Base-by-base conservation (phyloP, 2,329 filamentous ascomycete species). In the Fusarium humuli region DNA sequence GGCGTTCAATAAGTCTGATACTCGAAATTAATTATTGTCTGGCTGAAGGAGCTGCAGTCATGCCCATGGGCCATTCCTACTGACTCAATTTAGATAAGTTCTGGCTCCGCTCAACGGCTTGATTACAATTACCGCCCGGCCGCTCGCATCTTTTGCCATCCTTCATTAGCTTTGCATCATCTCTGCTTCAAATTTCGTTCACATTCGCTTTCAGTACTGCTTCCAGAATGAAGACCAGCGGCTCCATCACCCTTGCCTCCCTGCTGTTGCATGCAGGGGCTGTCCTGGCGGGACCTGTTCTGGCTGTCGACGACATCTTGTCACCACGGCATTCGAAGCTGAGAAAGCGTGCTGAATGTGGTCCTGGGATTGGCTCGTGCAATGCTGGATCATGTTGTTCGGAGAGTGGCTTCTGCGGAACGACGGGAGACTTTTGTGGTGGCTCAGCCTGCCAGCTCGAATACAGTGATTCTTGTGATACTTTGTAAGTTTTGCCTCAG, bases 391-490 rank as follows among this genome's bases (percentile, higher is more conserved):
- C 66, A 37, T 82, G 81, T 52, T 82, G 81, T 57, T 82, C 81
- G 18, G 79, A 76, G 57, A 71, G 70, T 53, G 80, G 80, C 37
- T 79, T 76, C 69, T 82, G 81, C 74, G 81, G 81, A 55, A 80
- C 74, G 5, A 71, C 72, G 18, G 61, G 55, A 30, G 76, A 78
- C 16, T 81, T 76, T 61, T 82, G 81, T 61, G 75, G 69, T 46
- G 81, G 80, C 30, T 81, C 79, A 6, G 72, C 75, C 44, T 82
- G 81, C 61, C 81, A 81, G 62, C 70, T 83, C 40, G 76, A 78
- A 13, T 83, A 79, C 69, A 79, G 80, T 61, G 78, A 81, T 57
- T 73, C 77, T 41, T 82, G 81, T 77, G 79, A 82, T 64, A 80
- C 80, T 65, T 78, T 81, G 81, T 82, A 72, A 78, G 81, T 75